Base-by-base conservation (phyloP, 2,329 filamentous ascomycete species). In the Paraconiothyrium brasiliense region DNA sequence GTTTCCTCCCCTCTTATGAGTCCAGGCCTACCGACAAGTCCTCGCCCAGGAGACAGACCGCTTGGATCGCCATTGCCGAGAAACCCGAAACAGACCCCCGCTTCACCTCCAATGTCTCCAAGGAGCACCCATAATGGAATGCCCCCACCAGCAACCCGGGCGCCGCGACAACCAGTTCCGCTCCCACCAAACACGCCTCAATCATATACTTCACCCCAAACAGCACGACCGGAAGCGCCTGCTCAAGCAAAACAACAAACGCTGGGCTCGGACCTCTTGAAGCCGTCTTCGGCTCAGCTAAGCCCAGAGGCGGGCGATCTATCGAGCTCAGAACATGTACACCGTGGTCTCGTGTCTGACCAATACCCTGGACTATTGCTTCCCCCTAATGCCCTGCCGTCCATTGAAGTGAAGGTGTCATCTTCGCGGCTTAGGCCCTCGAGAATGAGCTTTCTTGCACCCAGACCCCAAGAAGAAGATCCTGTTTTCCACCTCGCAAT, bases 351-450 rank as follows among this genome's bases (percentile, higher is more conserved):
- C 24, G 85, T 93, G 5, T 93, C 91, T 0, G 93, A 97, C 0
- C 92, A 97, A 67, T 94, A 93, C 74, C 93, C 94, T 0, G 91
- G 92, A 64, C 84, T 98, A 8, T 81, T 98, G 24, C 84, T 99
- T 1, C 89, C 93, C 10, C 94, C 95, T 0, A 96, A 97, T 75
- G 93, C 94, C 6, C 83, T 99, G 8, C 91, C 92, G 3, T 92
- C 92, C 1, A 90, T 99, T 59, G 87, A 91, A 65, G 89, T 97
- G 51, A 92, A 87, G 75, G 94, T 97, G 4, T 92, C 93, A 3
- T 98, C 95, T 4, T 98, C 95, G 24, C 89, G 95, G n/a, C 89
- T 99, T 84, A 93, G 92, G 74, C 95, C 94, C 14, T 97, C 94
- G 0, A 86, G 94, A 65, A 89, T 93, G 41, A 97, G 94, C 75